phyloP scores from a whole-genome alignment of 2,329 filamentous ascomycete genomes.

The Aurifilum marmelostoma region DNA sequence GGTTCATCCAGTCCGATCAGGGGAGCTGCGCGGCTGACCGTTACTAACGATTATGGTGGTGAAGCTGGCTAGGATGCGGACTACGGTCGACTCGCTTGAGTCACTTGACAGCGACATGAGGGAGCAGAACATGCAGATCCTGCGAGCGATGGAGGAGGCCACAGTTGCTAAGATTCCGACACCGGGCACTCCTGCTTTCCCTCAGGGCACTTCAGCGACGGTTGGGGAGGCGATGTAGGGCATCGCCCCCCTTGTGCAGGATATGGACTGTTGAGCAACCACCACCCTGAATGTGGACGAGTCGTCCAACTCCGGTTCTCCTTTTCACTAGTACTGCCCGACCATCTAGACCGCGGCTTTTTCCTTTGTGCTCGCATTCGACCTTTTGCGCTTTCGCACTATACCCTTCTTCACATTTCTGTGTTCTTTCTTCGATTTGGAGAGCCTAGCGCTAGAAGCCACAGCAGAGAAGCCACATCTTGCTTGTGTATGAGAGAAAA shows the following conservation, averaged over 20 bases:
- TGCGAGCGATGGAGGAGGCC: conserved; percentile 27
- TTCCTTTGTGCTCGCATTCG: not conserved
- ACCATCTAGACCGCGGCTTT: not conserved
- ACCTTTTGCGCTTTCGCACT: conserved; percentile 8
- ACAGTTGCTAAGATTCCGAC: conserved; percentile 24
- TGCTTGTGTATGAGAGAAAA: not conserved
- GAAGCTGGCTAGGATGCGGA: conserved; percentile 30
- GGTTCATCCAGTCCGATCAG: conserved; percentile 4
- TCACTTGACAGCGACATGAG: conserved; percentile 28
- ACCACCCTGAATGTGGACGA: not conserved
- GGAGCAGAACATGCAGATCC: conserved; percentile 27
- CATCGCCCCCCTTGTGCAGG: not conserved
- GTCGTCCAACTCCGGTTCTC: not conserved
- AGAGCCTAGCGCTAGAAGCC: not conserved
- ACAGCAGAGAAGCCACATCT: not conserved
- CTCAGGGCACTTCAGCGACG: conserved; percentile 7
- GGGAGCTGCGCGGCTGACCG: conserved; percentile 14
- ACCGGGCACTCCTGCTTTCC: not conserved
- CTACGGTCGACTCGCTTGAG: conserved; percentile 27
- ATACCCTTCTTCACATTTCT: conserved; percentile 15
- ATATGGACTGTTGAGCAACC: not conserved
- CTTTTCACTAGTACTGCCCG: not conserved
- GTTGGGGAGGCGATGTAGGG: conserved; percentile 25
- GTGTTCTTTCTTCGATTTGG: not conserved
- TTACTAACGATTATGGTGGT: conserved; percentile 25